phyloP scores from a whole-genome alignment of 2,329 filamentous ascomycete species.

The Juglanconis sp. region DNA sequence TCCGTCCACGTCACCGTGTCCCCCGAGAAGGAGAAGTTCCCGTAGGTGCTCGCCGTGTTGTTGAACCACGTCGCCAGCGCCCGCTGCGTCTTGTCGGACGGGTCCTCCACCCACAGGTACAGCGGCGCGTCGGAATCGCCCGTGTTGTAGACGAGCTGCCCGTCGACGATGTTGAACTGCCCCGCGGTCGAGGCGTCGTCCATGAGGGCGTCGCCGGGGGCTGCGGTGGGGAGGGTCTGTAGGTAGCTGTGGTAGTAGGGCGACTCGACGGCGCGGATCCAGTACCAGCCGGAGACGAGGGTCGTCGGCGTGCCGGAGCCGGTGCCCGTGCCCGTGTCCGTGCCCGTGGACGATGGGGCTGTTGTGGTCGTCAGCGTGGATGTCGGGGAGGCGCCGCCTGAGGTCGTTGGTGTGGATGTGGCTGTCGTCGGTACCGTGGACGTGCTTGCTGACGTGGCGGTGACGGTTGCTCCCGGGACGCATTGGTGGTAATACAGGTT shows the following conservation, averaged over 20 bases:
- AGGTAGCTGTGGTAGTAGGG: slow-evolving; percentile 53
- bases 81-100: slow-evolving; percentile 38
- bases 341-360: slow-evolving; percentile 6
- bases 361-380: slow-evolving; percentile 13
- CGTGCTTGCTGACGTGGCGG: not conserved
- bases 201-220: slow-evolving; percentile 43
- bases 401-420: not conserved
- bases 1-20: slow-evolving; percentile 52
- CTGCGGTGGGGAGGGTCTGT: slow-evolving; percentile 35
- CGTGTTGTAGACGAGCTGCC: slow-evolving; percentile 48
- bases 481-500: slow-evolving; percentile 20
- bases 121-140: slow-evolving; percentile 29
- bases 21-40: slow-evolving; percentile 50
- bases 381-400: not conserved
- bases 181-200: slow-evolving; percentile 46
- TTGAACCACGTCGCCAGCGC: slow-evolving; percentile 47
- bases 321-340: slow-evolving; percentile 5
- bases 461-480: slow-evolving; percentile 2
- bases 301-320: slow-evolving; percentile 26
- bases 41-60: slow-evolving; percentile 45
- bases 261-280: slow-evolving; percentile 51
- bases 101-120: slow-evolving; percentile 42
- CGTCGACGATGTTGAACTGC: slow-evolving; percentile 50
- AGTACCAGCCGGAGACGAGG: slow-evolving; percentile 46
- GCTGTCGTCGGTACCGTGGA: not conserved